Evolutionary conservation across 192 early-diverging fungal genomes (phyloP).

Genomic region (Entomortierella parvispora): DNA sequence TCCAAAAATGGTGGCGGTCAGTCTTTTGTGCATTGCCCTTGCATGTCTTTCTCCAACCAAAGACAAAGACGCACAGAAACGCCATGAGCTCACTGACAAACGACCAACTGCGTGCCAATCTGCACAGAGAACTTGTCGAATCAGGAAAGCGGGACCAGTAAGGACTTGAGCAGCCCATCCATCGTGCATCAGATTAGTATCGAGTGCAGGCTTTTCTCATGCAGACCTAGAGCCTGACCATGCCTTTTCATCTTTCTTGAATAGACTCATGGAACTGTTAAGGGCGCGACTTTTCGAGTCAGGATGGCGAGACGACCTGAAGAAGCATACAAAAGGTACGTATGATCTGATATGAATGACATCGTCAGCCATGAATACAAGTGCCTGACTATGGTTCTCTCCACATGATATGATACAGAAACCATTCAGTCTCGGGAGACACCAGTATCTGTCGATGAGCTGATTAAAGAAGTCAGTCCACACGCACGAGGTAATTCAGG

Average conservation of each 20-base stretch:
- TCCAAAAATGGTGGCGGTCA: no score
- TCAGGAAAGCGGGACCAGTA: slow-evolving; percentile 51
- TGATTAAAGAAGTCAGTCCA: slow-evolving; percentile 42
- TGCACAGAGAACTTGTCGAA: slow-evolving; percentile 47
- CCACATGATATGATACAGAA: slow-evolving; percentile 3
- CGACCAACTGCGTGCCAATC: slow-evolving; percentile 39
- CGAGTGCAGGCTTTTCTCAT: background rate
- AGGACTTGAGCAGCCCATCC: background rate
- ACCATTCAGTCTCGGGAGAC: slow-evolving; percentile 32
- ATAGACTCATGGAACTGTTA: slow-evolving; percentile 35
- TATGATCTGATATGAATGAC: no score
- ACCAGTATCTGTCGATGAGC: slow-evolving; percentile 35
- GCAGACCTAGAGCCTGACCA: background rate
- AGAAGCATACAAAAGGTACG: slow-evolving; percentile 38
- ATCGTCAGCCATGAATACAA: no score
- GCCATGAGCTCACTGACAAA: slow-evolving; percentile 40
- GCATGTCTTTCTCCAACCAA: background rate
- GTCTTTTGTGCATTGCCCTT: no score
- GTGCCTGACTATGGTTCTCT: background rate
- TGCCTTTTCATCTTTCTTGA: no score
- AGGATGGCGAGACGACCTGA: slow-evolving; percentile 46
- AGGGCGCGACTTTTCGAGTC: slow-evolving; percentile 34
- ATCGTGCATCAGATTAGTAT: background rate
- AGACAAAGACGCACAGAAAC: background rate
- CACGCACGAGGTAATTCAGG: slow-evolving; percentile 31